These are phyloP conservation scores for Komagataella populi DNA, from an alignment of 805 yeast species.

Conservation along the genomic window DNA sequence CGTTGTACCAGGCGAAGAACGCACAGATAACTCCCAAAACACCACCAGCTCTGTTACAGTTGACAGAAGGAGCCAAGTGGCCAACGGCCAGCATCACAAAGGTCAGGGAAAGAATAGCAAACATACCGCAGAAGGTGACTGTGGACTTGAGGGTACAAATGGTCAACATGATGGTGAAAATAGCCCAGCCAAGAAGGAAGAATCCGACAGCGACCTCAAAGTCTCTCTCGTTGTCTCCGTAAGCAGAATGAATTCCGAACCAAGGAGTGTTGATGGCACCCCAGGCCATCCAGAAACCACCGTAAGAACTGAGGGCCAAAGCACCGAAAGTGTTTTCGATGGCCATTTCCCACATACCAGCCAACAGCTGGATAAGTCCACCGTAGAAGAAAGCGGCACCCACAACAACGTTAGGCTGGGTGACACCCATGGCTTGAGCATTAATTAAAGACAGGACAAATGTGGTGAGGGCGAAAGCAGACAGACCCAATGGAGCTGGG, in stretches of 20 bases:
- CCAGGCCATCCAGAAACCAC: conserved; percentile 70
- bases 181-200: conserved; percentile 48
- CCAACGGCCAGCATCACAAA: conserved; percentile 39
- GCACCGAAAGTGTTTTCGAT: conserved; percentile 69
- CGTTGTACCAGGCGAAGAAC: conserved; percentile 55
- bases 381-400: conserved; percentile 62
- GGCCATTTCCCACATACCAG: conserved; percentile 70
- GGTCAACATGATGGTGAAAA: conserved; percentile 46
- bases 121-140: conserved; percentile 35
- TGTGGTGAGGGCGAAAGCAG: conserved; percentile 61
- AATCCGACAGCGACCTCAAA: conserved; percentile 41
- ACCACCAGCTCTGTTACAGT: conserved; percentile 42
- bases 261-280: conserved; percentile 50
- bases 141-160: conserved; percentile 46
- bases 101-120: conserved; percentile 38
- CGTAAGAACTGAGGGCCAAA: conserved; percentile 44
- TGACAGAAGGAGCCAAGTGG: conserved; percentile 27
- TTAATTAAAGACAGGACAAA: conserved; percentile 53
- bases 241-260: conserved; percentile 42
- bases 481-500: conserved; percentile 66
- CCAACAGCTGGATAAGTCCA: conserved; percentile 55
- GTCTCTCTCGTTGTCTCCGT: conserved; percentile 24
- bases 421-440: conserved; percentile 55
- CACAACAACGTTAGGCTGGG: conserved; percentile 44
- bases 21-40: conserved; percentile 49